A percentile compares a stretch with the other conserved stretches of the same genome.
Conservation (phyloP, 2,329 filamentous ascomycete species). For the Trichoderma cornu-damae region DNA sequence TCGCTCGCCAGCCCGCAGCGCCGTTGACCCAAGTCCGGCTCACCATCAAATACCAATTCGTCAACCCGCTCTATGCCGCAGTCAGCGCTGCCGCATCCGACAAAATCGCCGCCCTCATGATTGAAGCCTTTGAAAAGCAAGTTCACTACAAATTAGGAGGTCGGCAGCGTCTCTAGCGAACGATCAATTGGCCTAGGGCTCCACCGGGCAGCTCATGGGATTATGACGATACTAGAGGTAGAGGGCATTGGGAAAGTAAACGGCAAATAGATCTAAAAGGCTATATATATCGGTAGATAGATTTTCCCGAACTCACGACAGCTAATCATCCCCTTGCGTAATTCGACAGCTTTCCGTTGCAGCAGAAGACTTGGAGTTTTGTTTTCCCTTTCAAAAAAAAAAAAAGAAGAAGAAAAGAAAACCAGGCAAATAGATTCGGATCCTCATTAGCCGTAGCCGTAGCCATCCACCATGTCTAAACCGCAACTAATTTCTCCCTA, state of each 20-base stretch:
- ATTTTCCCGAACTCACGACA: constrained; percentile 14
- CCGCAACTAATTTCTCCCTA: constrained; percentile 16
- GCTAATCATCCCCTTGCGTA: constrained; percentile 19
- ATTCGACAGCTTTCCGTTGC: constrained; percentile 21
- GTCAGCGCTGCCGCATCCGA: constrained; percentile 77
- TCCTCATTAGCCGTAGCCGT: constrained; percentile 10
- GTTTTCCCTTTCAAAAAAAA: too few species aligned
- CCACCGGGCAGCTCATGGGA: neutral
- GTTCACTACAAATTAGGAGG: constrained; percentile 48
- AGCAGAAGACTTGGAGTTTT: too few species aligned
- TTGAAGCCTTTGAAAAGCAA: constrained; percentile 84
- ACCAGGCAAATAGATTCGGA: neutral
- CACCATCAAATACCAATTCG: constrained; percentile 74
- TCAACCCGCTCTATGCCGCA: constrained; percentile 80
- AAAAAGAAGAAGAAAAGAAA: neutral
- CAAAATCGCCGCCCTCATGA: constrained; percentile 81
- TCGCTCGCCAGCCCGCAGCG: constrained; percentile 25
- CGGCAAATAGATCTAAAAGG: neutral
- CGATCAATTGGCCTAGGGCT: neutral
- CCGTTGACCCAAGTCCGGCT: constrained; percentile 65
- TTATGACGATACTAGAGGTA: neutral
- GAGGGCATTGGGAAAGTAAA: neutral
- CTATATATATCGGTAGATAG: constrained; percentile 1
- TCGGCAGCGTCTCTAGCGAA: constrained; percentile 9
- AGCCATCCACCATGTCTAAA: constrained; percentile 19